Evolutionary conservation across 768 basidiomycete genomes (phyloP).

Genomic region (Pisolithus microcarpus): DNA sequence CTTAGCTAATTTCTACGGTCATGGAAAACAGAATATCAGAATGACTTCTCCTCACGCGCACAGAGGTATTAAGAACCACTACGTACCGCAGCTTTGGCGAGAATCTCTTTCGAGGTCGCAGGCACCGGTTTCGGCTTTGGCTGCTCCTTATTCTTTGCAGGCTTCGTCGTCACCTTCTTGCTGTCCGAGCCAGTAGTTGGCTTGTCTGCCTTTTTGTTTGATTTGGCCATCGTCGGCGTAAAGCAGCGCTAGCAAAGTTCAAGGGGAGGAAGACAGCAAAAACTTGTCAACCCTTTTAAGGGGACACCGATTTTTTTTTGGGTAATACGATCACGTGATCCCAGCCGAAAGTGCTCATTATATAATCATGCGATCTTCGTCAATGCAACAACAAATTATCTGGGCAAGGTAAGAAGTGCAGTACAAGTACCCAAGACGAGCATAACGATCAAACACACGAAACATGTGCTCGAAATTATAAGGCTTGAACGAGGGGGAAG

Average conservation of each 20-base stretch:
- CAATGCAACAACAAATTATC: constrained; percentile 13
- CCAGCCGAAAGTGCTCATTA: not conserved
- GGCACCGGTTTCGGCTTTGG: not conserved
- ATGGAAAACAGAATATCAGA: too few species aligned
- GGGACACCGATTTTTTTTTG: not conserved
- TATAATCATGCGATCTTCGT: not conserved
- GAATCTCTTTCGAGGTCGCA: constrained; percentile 11
- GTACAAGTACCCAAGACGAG: constrained; percentile 12
- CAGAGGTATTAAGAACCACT: not conserved
- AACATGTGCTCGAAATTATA: constrained; percentile 15
- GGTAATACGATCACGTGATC: not conserved
- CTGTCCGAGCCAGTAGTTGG: constrained; percentile 16
- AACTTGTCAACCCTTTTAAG: too few species aligned
- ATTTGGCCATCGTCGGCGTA: constrained; percentile 14
- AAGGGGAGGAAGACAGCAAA: too few species aligned
- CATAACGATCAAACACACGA: constrained; percentile 16
- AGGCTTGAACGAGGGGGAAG: constrained; percentile 1
- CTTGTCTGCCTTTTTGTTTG: constrained; percentile 17
- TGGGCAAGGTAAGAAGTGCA: constrained; percentile 5
- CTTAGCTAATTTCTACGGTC: too few species aligned
- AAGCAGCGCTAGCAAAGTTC: not conserved
- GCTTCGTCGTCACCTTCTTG: constrained; percentile 8
- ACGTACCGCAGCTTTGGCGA: constrained; percentile 4
- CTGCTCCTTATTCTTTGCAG: not conserved
- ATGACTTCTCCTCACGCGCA: too few species aligned